A percentile compares a stretch with the other conserved stretches of the same genome.
These are phyloP conservation scores for Pythium dissimile DNA, from an alignment of 352 stramenopile species.

Conservation along the genomic window DNA sequence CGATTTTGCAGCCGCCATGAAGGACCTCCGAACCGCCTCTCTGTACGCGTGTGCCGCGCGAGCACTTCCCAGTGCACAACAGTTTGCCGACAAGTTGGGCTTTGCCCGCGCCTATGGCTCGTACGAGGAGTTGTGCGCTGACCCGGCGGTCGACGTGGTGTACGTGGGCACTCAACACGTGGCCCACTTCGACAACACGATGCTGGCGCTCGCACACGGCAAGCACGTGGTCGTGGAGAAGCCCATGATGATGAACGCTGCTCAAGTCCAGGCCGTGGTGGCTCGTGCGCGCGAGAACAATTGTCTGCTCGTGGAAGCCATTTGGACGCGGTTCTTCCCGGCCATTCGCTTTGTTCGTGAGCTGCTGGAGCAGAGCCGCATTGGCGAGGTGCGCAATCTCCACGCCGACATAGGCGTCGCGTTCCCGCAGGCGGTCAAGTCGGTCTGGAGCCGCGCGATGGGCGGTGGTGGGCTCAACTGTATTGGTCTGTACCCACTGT, in stretches of 20 bases:
- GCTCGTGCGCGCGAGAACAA: constrained; percentile 51
- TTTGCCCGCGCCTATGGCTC: constrained; percentile 66
- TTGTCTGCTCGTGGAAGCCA: constrained; percentile 77
- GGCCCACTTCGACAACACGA: constrained; percentile 72
- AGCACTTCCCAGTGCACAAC: constrained; percentile 36
- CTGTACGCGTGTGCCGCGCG: constrained; percentile 52
- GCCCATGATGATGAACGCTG: constrained; percentile 87
- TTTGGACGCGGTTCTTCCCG: constrained; percentile 87
- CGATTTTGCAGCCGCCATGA: constrained; percentile 51
- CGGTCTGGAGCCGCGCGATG: constrained; percentile 63
- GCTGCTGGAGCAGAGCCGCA: constrained; percentile 41
- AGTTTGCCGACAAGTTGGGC: constrained; percentile 30
- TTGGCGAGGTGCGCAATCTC: constrained; percentile 68
- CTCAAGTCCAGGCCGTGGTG: constrained; percentile 67
- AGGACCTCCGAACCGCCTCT: constrained; percentile 11
- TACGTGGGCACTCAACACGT: constrained; percentile 92
- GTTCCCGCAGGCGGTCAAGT: constrained; percentile 35
- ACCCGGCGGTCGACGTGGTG: constrained; percentile 84
- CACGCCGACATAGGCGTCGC: constrained; percentile 68
- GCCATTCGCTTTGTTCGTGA: constrained; percentile 56
- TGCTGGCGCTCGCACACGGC: constrained; percentile 67
- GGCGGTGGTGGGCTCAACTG: constrained; percentile 69
- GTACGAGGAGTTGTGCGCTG: constrained; percentile 81
- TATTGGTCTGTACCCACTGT: constrained; percentile 73
- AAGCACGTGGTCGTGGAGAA: constrained; percentile 95